A percentile compares a stretch with the other conserved stretches of the same genome.
Evolutionary conservation across 192 early-diverging fungal species (phyloP).

Genomic region (Coemansia sp.): DNA sequence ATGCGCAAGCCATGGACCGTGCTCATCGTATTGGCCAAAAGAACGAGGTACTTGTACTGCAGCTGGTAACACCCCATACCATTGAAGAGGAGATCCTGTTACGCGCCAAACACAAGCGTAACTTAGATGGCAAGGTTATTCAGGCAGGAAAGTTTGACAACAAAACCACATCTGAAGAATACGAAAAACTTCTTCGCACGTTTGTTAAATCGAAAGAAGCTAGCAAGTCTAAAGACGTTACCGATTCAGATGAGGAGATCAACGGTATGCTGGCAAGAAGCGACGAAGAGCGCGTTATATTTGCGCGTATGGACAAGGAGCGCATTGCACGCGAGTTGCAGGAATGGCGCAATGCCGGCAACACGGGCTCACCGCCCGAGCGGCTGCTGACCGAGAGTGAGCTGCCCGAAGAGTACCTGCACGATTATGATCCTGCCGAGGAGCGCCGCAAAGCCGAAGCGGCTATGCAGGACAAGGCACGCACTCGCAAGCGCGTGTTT

Average conservation of each 20-base stretch:
- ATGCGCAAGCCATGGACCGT: conserved; percentile 98
- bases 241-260: conserved; percentile 81
- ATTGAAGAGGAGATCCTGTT: conserved; percentile 93
- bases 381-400: conserved; percentile 83
- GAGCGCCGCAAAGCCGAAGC: conserved; percentile 55
- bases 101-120: conserved; percentile 91
- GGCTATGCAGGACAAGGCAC: conserved; percentile 68
- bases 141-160: conserved; percentile 99
- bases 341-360: conserved; percentile 59
- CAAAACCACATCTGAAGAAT: conserved; percentile 89
- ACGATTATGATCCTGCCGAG: conserved; percentile 58
- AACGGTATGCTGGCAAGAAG: conserved; percentile 90
- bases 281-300: conserved; percentile 66
- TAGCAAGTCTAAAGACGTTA: conserved; percentile 67
- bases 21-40: conserved; percentile 99
- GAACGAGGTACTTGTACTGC: conserved; percentile 94
- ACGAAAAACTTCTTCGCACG: conserved; percentile 84
- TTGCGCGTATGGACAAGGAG: conserved; percentile 74
- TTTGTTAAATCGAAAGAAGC: conserved; percentile 78
- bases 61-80: conserved; percentile 84
- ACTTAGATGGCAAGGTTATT: conserved; percentile 97
- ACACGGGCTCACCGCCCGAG: conserved; percentile 61
- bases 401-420: conserved; percentile 75
- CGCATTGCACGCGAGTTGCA: conserved; percentile 56
- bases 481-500: conserved; percentile 68